phyloP scores from a whole-genome alignment of 257 asterid genomes.

The Mentha longifolia region DNA sequence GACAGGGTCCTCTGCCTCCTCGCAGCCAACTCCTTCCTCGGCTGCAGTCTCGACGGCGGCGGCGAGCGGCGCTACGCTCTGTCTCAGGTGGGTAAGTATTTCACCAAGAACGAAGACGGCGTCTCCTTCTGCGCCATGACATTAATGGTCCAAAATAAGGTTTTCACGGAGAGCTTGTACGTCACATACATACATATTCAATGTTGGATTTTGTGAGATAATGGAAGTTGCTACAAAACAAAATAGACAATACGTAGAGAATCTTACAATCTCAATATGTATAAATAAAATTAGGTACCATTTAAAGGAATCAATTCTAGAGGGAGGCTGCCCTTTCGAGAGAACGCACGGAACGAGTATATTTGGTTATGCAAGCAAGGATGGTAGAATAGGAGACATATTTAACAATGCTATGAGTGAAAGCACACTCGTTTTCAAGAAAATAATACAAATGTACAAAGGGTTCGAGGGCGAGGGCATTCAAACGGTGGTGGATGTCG shows the following conservation, averaged over 20 bases:
- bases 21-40: background rate
- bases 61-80: no score
- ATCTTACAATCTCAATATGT: no score
- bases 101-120: slow-evolving; percentile 10
- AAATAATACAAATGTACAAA: no score
- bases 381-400: background rate
- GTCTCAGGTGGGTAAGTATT: background rate
- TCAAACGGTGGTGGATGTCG: no score
- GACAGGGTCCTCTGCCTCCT: slow-evolving; percentile 18
- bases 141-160: background rate
- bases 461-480: no score
- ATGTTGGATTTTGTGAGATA: no score
- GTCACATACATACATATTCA: background rate
- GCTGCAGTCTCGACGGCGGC: no score
- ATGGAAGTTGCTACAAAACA: no score
- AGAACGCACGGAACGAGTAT: background rate
- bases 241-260: no score
- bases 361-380: background rate
- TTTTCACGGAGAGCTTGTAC: slow-evolving; percentile 8
- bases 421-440: no score
- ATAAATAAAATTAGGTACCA: background rate
- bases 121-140: background rate
- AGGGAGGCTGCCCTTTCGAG: background rate
- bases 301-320: background rate
- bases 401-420: background rate